A percentile compares a stretch with the other conserved stretches of the same genome.
These are phyloP conservation scores for Condylostoma magnum DNA, from an alignment of 169 alveolate species.

Conservation along the genomic window DNA sequence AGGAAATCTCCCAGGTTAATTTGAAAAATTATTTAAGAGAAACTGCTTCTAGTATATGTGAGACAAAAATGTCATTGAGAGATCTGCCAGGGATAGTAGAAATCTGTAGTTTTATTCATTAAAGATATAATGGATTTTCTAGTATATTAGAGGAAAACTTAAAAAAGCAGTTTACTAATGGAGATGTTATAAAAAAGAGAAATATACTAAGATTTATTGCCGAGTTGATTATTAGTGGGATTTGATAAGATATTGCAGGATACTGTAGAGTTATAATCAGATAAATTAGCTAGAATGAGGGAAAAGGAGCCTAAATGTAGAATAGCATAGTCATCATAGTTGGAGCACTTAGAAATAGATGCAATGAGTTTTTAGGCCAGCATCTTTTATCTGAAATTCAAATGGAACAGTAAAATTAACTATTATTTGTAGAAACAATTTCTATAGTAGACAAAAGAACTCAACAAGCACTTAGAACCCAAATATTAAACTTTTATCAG, in stretches of 20 bases:
- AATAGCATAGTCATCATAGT: no score
- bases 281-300: no score
- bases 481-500: no score
- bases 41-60: constrained; percentile 14
- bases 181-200: constrained; percentile 16
- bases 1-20: not conserved
- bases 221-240: not conserved
- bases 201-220: constrained; percentile 5
- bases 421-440: no score
- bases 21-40: not conserved
- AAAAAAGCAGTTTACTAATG: constrained; percentile 17
- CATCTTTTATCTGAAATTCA: no score
- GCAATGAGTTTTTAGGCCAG: no score
- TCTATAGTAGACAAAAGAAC: no score
- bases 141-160: not conserved
- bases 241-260: constrained; percentile 18
- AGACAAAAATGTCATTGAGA: constrained; percentile 4
- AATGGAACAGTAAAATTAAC: no score
- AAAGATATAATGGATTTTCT: constrained; percentile 3
- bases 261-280: not conserved
- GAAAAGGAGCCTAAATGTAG: no score
- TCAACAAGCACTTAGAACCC: no score
- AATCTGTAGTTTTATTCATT: not conserved
- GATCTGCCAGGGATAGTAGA: not conserved
- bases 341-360: no score